Evolutionary conservation across 2,329 filamentous ascomycete species (phyloP).

Genomic region (Ceratocystis colombiana): DNA sequence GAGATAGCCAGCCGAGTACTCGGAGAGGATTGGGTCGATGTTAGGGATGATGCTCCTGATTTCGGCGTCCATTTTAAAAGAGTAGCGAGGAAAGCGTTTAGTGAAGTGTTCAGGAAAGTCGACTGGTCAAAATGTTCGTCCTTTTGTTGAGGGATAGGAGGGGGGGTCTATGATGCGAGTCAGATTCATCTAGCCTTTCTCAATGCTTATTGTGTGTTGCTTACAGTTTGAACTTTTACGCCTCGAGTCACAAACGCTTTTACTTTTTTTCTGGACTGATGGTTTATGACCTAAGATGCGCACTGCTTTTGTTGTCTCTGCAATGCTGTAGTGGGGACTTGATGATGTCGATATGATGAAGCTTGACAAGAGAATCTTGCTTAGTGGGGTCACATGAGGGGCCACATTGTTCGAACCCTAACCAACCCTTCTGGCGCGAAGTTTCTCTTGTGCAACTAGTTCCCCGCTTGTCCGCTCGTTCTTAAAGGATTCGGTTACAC

Average conservation of each 20-base stretch:
- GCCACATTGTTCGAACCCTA: background rate
- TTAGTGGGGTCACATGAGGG: conserved; percentile 20
- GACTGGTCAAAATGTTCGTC: background rate
- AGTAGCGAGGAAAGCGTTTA: background rate
- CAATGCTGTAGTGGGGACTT: conserved; percentile 16
- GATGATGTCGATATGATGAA: conserved; percentile 10
- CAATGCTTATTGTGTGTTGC: background rate
- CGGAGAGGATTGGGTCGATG: conserved; percentile 78
- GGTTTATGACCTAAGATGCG: background rate
- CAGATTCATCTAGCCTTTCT: background rate
- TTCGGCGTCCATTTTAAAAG: conserved; percentile 66
- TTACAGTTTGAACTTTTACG: background rate
- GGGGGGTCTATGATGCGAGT: background rate
- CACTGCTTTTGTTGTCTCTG: background rate
- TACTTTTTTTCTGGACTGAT: background rate
- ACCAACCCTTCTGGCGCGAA: background rate
- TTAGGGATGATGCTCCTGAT: conserved; percentile 74
- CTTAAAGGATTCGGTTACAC: conserved; percentile 7
- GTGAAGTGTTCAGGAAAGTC: background rate
- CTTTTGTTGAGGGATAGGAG: background rate
- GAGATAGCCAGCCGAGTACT: conserved; percentile 90
- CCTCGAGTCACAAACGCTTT: background rate
- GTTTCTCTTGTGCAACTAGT: background rate
- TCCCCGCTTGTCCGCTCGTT: background rate
- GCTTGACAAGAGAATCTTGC: conserved; percentile 10